Evolutionary conservation across 2,329 filamentous ascomycete species (phyloP).

Genomic region (Phialemonium atrogriseum): DNA sequence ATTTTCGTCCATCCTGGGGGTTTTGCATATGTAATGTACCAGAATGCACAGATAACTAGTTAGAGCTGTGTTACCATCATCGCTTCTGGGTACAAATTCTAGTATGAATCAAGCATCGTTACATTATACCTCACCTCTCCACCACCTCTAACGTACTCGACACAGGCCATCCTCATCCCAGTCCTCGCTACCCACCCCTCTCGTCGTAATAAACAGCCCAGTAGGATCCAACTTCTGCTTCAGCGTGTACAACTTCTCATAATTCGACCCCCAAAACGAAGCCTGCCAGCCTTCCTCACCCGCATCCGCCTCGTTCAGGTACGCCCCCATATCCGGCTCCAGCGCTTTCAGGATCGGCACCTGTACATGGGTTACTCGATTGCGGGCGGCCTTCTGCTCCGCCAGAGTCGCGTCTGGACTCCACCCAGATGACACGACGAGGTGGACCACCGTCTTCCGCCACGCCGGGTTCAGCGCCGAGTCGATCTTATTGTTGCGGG

Average conservation of each 20-base stretch:
- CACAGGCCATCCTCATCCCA: slow-evolving; percentile 1
- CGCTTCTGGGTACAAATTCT: no score
- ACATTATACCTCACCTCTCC: no score
- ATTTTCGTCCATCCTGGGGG: no score
- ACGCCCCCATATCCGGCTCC: slow-evolving; percentile 17
- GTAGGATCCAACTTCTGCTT: slow-evolving; percentile 1
- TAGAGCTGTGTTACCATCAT: no score
- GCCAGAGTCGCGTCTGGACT: slow-evolving; percentile 14
- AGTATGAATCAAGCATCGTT: no score
- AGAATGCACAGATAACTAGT: no score
- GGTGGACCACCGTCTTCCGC: slow-evolving; percentile 27
- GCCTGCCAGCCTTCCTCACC: background rate
- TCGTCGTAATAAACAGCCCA: background rate
- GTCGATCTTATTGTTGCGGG: slow-evolving; percentile 20
- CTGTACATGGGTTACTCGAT: slow-evolving; percentile 19
- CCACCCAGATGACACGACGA: slow-evolving; percentile 20
- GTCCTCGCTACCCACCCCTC: slow-evolving; percentile 1
- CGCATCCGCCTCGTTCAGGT: slow-evolving; percentile 12
- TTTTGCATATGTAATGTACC: no score
- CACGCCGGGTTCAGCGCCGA: slow-evolving; percentile 32
- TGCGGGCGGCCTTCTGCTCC: slow-evolving; percentile 15
- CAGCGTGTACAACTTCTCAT: background rate
- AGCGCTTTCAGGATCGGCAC: slow-evolving; percentile 14
- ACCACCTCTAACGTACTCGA: no score
- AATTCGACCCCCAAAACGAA: slow-evolving; percentile 1